Percentiles rank a stretch among this genome's conserved stretches.
Evolutionary conservation across 805 yeast genomes (phyloP).

Genomic region (Saccharomycopsis sp.): DNA sequence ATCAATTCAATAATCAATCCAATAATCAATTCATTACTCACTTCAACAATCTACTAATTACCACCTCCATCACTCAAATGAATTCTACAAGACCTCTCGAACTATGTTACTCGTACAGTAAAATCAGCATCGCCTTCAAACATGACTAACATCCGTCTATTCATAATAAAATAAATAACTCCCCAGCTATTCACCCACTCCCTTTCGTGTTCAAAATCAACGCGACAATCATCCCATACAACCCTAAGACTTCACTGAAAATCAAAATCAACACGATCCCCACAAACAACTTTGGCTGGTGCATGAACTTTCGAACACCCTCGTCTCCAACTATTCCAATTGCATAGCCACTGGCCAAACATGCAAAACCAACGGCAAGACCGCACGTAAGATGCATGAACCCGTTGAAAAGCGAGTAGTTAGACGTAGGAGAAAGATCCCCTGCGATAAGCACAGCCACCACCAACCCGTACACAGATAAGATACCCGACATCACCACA

Average conservation of each 20-base stretch:
- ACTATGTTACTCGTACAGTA: too few species aligned
- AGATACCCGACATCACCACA: conserved; percentile 96
- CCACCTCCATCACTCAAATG: too few species aligned
- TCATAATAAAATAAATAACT: too few species aligned
- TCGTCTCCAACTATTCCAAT: conserved; percentile 93
- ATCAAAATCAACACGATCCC: conserved; percentile 97
- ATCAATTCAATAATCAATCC: too few species aligned
- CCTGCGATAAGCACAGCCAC: conserved; percentile 95
- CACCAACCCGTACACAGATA: conserved; percentile 94
- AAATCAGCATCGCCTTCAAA: too few species aligned
- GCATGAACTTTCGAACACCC: conserved; percentile 83
- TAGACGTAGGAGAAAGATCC: conserved; percentile 68
- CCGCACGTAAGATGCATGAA: conserved; percentile 98
- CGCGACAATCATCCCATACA: conserved; percentile 95
- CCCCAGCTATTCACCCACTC: conserved; percentile 38
- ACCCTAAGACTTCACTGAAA: conserved; percentile 98
- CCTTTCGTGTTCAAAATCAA: conserved; percentile 88
- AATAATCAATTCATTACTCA: too few species aligned
- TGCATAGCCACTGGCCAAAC: conserved; percentile 94
- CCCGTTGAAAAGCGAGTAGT: conserved; percentile 89
- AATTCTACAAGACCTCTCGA: too few species aligned
- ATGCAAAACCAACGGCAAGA: conserved; percentile 90
- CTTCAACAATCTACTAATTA: too few species aligned
- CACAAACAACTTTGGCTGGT: conserved; percentile 83
- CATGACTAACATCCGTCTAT: too few species aligned